Evolutionary conservation across 1,284 basidiomycete species (phyloP).

Genomic region (Calocybe gambosa): DNA sequence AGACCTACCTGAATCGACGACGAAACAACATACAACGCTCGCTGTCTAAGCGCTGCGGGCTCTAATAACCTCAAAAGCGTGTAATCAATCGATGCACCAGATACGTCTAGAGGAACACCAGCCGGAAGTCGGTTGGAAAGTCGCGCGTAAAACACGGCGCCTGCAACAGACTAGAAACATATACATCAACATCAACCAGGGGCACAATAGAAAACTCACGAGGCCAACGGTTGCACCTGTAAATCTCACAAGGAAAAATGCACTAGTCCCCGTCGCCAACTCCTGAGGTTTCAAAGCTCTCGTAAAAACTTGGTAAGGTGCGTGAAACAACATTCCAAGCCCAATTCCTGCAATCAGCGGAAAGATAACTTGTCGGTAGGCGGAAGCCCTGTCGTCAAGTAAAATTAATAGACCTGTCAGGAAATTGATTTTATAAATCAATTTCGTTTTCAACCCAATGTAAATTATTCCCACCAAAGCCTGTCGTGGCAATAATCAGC

Average conservation of each 20-base stretch:
- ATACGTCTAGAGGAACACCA: slow-evolving; percentile 32
- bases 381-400: slow-evolving; percentile 45
- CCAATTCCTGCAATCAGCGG: slow-evolving; percentile 71
- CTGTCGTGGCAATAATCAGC: slow-evolving; percentile 55
- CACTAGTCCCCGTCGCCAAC: slow-evolving; percentile 72
- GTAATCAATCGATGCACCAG: slow-evolving; percentile 49
- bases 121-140: slow-evolving; percentile 43
- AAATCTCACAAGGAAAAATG: slow-evolving; percentile 78
- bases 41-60: slow-evolving; percentile 33
- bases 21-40: slow-evolving; percentile 41
- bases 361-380: slow-evolving; percentile 42
- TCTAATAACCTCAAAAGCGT: slow-evolving; percentile 40
- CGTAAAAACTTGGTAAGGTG: slow-evolving; percentile 73
- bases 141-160: slow-evolving; percentile 62
- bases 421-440: slow-evolving; percentile 7
- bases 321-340: slow-evolving; percentile 75
- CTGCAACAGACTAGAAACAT: slow-evolving; percentile 54
- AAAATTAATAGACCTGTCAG: slow-evolving; percentile 56
- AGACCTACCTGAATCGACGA: slow-evolving; percentile 46
- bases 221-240: slow-evolving; percentile 76
- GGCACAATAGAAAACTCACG: slow-evolving; percentile 35
- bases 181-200: slow-evolving; percentile 11
- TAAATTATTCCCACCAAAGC: slow-evolving; percentile 56
- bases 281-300: slow-evolving; percentile 55
- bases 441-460: slow-evolving; percentile 12